These are phyloP conservation scores for Sporobolomyces pararoseus DNA, from an alignment of 768 basidiomycete genomes.

Conservation along the genomic window DNA sequence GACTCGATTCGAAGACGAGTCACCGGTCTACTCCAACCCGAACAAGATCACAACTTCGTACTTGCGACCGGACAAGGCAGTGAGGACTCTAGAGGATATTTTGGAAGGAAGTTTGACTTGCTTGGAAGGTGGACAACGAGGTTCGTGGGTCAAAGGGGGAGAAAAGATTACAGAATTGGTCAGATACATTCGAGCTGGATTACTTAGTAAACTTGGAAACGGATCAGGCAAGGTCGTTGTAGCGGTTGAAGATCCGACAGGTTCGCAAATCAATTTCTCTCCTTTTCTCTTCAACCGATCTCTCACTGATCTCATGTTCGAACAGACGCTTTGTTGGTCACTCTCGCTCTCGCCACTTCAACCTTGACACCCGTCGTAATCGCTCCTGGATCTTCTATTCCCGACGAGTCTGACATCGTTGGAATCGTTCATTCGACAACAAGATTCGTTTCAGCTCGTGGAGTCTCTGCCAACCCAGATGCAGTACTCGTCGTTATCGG, in stretches of 20 bases:
- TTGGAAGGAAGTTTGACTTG: slow-evolving; percentile 1
- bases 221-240: slow-evolving; percentile 21
- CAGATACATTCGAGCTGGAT: slow-evolving; percentile 17
- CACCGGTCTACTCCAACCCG: slow-evolving; percentile 27
- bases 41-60: background rate
- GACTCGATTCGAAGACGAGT: slow-evolving; percentile 22
- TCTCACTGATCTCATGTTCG: background rate
- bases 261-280: slow-evolving; percentile 17
- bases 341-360: slow-evolving; percentile 31
- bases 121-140: slow-evolving; percentile 24
- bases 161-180: slow-evolving; percentile 28
- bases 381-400: slow-evolving; percentile 16
- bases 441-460: background rate
- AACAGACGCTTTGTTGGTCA: slow-evolving; percentile 40
- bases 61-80: slow-evolving; percentile 20
- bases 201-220: slow-evolving; percentile 6
- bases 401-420: slow-evolving; percentile 12
- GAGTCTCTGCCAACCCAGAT: background rate
- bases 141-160: slow-evolving; percentile 32
- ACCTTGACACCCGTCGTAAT: slow-evolving; percentile 27
- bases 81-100: slow-evolving; percentile 16
- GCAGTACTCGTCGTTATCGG: slow-evolving; percentile 11
- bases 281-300: background rate
- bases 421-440: slow-evolving; percentile 26
- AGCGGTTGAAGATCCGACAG: slow-evolving; percentile 34